phyloP scores from a whole-genome alignment of 352 stramenopile genomes.

The Phytophthora chlamydospora region DNA sequence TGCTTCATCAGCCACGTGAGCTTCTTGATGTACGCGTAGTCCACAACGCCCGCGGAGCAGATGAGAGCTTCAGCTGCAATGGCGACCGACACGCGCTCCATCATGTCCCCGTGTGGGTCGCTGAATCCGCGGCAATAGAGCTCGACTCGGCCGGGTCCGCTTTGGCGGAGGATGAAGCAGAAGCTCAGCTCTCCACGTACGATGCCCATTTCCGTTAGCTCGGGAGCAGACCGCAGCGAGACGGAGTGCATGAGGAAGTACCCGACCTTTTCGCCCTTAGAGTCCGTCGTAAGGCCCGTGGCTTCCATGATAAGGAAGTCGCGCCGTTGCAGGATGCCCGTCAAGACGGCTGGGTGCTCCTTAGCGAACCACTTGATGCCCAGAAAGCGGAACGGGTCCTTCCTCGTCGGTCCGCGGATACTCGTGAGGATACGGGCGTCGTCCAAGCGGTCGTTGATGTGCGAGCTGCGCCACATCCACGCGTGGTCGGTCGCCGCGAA shows the following conservation, averaged over 20 bases:
- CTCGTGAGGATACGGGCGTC: conserved; percentile 49
- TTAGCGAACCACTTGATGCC: conserved; percentile 68
- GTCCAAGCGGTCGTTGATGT: conserved; percentile 52
- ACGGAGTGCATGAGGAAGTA: conserved; percentile 67
- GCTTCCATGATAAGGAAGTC: conserved; percentile 60
- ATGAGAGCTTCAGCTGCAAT: conserved; percentile 56
- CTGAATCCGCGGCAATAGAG: conserved; percentile 58
- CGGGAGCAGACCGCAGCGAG: conserved; percentile 30
- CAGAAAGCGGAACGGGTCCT: conserved; percentile 55
- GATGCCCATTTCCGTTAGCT: conserved; percentile 45
- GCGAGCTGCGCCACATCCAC: conserved; percentile 49
- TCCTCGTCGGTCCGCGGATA: conserved; percentile 30
- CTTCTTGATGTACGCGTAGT: conserved; percentile 67
- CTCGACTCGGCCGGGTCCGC: conserved; percentile 27
- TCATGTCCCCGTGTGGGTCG: conserved; percentile 48
- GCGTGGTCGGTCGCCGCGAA: conserved; percentile 44
- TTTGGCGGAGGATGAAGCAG: conserved; percentile 52
- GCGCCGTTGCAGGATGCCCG: conserved; percentile 47
- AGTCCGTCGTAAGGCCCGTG: conserved; percentile 42
- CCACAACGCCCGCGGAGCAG: conserved; percentile 36
- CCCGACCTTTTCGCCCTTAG: conserved; percentile 38
- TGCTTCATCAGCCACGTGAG: conserved; percentile 55
- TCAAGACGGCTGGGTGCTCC: conserved; percentile 43
- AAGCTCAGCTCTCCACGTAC: conserved; percentile 50
- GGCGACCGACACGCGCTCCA: conserved; percentile 44